Base-by-base conservation (phyloP, 805 yeast genomes). In the Wickerhamomyces mucosus region DNA sequence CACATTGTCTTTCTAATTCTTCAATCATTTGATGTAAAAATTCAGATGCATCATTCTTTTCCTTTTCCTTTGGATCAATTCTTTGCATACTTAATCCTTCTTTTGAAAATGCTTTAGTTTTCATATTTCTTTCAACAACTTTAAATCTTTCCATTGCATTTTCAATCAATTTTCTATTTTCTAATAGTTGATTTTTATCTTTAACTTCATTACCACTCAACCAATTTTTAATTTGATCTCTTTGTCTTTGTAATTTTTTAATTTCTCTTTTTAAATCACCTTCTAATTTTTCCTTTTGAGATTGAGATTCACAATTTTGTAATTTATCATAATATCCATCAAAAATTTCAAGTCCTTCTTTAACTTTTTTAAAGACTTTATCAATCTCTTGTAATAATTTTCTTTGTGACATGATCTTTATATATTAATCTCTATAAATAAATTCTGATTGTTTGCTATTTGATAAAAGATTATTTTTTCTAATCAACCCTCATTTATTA, bases 161-260 rank as follows among this genome's bases (percentile, higher is more conserved):
- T 47, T 73, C 79, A 42, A 81, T 81, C 31, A 73, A 51, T 45
- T 68, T 63, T 39, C 92, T 65, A 49, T 86, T 81, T 47, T 89
- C 96, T 35, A 78, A 65, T 41, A 84, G 62, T 12, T 76, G 70
- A 47, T 80, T 82, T 53, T 85, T 92, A 47, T 89, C 94, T 54
- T 94, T 86, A 28, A 88, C 86, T 40, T 88, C 94, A 45, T 78
- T 82, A 43, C 89, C 88, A 26, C 89, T 75, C 53, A 86, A 61
- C 98, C 98, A 89, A 35, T 82, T 81, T 60, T 89, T 89, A 47
- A 89, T 83, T 61, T 86, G 97, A 56, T 89, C 98, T 53, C 97
- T 72, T 46, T 80, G 76, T 53, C 95, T 75, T 54, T 89, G 98
- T 36, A 89, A 67, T 56, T 86, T 89, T 58, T 92, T 89, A 58